These are phyloP conservation scores for Salvia splendens DNA, from an alignment of 257 asterid species.

Conservation along the genomic window DNA sequence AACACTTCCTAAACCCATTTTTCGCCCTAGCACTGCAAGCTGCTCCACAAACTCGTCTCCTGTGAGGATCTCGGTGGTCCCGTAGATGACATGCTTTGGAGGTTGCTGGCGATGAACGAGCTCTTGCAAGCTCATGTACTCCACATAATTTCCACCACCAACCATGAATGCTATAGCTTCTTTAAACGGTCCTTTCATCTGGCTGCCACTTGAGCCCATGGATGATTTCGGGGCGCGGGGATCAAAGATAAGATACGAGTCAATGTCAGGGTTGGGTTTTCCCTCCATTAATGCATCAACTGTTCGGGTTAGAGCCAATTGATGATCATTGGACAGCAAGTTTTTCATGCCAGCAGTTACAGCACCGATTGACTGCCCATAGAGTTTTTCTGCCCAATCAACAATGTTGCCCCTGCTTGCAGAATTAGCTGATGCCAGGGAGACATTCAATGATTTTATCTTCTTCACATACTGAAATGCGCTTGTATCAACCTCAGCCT, in stretches of 20 bases:
- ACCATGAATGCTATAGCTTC: constrained; percentile 97
- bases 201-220: constrained; percentile 63
- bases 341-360: constrained; percentile 97
- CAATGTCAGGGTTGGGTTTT: constrained; percentile 84
- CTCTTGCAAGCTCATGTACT: constrained; percentile 69
- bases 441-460: constrained; percentile 83
- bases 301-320: constrained; percentile 76
- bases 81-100: constrained; percentile 72
- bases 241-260: constrained; percentile 76
- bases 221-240: constrained; percentile 89
- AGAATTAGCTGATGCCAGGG: constrained; percentile 82
- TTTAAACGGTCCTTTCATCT: constrained; percentile 86
- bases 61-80: constrained; percentile 86
- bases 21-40: constrained; percentile 54
- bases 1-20: constrained; percentile 76
- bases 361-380: constrained; percentile 81
- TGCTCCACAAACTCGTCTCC: constrained; percentile 96
- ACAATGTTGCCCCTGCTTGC: constrained; percentile 77
- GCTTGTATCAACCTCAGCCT: constrained; percentile 82
- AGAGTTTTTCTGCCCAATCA: constrained; percentile 97
- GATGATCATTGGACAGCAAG: constrained; percentile 83
- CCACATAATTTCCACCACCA: constrained; percentile 97
- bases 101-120: constrained; percentile 76
- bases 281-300: constrained; percentile 99
- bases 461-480: constrained; percentile 94